A percentile compares a stretch with the other conserved stretches of the same genome.
These are phyloP conservation scores for Agastache rugosa DNA, from an alignment of 257 asterid species.

Conservation along the genomic window DNA sequence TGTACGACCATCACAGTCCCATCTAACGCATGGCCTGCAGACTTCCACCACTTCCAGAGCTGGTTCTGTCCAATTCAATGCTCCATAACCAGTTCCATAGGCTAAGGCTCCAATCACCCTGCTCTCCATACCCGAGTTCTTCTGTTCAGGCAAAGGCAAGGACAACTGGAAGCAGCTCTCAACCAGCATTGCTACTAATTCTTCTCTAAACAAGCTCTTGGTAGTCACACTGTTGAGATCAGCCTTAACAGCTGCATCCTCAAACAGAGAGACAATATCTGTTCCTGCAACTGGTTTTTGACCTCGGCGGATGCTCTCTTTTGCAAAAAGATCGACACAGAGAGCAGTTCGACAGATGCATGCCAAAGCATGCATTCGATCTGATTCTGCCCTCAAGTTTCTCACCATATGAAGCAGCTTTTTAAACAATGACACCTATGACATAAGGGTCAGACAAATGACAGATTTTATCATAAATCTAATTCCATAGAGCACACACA, in stretches of 20 bases:
- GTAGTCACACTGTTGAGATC: conserved; percentile 83
- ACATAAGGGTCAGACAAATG: conserved; percentile 25
- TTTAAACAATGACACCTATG: conserved; percentile 83
- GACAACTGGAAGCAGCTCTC: conserved; percentile 97
- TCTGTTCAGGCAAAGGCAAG: conserved; percentile 84
- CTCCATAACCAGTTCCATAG: conserved; percentile 96
- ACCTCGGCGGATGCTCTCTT: conserved; percentile 87
- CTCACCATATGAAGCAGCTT: conserved; percentile 93
- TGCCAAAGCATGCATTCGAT: conserved; percentile 93
- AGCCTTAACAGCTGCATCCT: conserved; percentile 71
- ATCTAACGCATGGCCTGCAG: conserved; percentile 85
- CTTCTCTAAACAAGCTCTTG: conserved; percentile 89
- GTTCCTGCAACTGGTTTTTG: conserved; percentile 92
- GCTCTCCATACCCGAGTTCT: conserved; percentile 82
- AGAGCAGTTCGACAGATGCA: conserved; percentile 95
- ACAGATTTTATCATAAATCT: neutral
- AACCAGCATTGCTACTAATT: conserved; percentile 85
- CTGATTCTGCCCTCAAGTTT: conserved; percentile 94
- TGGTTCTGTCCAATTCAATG: conserved; percentile 91
- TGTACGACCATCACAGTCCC: conserved; percentile 95
- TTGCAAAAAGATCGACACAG: conserved; percentile 90
- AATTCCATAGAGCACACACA: neutral
- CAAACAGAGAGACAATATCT: conserved; percentile 84
- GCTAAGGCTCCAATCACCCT: conserved; percentile 95
- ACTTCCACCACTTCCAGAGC: conserved; percentile 96